Percentiles rank a stretch among this genome's conserved stretches.
Evolutionary conservation across 805 yeast genomes (phyloP).

Genomic region (Saturnispora saitoi): DNA sequence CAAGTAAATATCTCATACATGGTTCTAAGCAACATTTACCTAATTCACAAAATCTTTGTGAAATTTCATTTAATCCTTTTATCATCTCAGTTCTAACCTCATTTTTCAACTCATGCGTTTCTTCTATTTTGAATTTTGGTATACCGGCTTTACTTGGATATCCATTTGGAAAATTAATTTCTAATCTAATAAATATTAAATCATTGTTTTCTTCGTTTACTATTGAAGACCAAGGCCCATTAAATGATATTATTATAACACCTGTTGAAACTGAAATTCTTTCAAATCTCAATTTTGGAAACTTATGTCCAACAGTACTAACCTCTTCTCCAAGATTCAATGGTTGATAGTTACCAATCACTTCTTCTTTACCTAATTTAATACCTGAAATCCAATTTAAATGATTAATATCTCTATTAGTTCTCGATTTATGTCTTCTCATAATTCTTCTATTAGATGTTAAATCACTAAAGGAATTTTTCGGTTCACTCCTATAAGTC

Average conservation of each 20-base stretch:
- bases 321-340: constrained; percentile 87
- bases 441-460: constrained; percentile 13
- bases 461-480: constrained; percentile 10
- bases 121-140: constrained; percentile 64
- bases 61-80: constrained; percentile 43
- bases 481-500: constrained; percentile 44
- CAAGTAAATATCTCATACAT: constrained; percentile 66
- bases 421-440: constrained; percentile 20
- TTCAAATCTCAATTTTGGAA: constrained; percentile 81
- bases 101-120: constrained; percentile 57
- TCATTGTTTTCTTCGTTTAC: constrained; percentile 31
- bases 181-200: constrained; percentile 59
- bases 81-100: constrained; percentile 44
- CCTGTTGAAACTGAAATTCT: constrained; percentile 85
- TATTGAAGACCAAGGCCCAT: constrained; percentile 56
- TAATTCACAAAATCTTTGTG: constrained; percentile 36
- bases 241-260: constrained; percentile 60
- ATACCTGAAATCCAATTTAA: constrained; percentile 93
- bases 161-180: constrained; percentile 56
- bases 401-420: constrained; percentile 45
- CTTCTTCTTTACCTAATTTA: constrained; percentile 52
- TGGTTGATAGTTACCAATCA: constrained; percentile 28
- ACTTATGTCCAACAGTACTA: constrained; percentile 76
- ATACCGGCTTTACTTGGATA: constrained; percentile 52
- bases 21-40: constrained; percentile 72